Conservation (phyloP, 2,329 filamentous ascomycete genomes). For the Penicillium verrucosum region DNA sequence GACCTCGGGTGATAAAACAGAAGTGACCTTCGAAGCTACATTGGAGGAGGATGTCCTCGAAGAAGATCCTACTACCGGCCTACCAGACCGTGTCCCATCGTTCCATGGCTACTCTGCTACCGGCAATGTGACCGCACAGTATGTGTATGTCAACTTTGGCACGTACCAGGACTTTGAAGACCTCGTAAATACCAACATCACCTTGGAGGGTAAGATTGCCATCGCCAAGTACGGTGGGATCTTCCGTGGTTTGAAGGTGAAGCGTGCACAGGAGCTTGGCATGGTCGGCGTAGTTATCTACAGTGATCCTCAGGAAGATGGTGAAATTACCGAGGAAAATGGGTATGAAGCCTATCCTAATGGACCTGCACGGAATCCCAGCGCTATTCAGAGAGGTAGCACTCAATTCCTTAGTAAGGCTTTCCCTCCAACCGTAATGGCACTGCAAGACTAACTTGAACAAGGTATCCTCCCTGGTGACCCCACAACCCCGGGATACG, state of each 20-base stretch:
- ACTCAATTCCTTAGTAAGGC: slow-evolving; percentile 72
- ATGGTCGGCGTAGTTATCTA: slow-evolving; percentile 85
- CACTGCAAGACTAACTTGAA: background rate
- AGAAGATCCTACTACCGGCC: slow-evolving; percentile 74
- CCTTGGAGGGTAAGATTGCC: slow-evolving; percentile 79
- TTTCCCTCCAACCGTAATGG: background rate
- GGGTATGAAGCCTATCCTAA: slow-evolving; percentile 76
- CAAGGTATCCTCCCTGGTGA: slow-evolving; percentile 62
- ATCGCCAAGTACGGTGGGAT: slow-evolving; percentile 80
- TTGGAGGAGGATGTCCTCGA: slow-evolving; percentile 80
- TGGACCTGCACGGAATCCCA: slow-evolving; percentile 82
- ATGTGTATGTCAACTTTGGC: slow-evolving; percentile 89
- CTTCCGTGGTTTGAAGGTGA: slow-evolving; percentile 88
- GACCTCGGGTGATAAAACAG: slow-evolving; percentile 42
- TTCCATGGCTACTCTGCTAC: slow-evolving; percentile 95
- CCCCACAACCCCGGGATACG: slow-evolving; percentile 90
- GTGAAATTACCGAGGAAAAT: slow-evolving; percentile 73
- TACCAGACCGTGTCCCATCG: slow-evolving; percentile 72
- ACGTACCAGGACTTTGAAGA: slow-evolving; percentile 84
- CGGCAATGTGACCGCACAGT: slow-evolving; percentile 84
- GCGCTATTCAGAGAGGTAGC: slow-evolving; percentile 85
- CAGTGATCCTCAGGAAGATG: slow-evolving; percentile 85
- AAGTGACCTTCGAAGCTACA: slow-evolving; percentile 72
- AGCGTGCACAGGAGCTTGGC: slow-evolving; percentile 84
- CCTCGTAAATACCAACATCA: slow-evolving; percentile 69